Base-by-base conservation (phyloP, 1,284 basidiomycete species). In the Cutaneotrichosporon sp. region DNA sequence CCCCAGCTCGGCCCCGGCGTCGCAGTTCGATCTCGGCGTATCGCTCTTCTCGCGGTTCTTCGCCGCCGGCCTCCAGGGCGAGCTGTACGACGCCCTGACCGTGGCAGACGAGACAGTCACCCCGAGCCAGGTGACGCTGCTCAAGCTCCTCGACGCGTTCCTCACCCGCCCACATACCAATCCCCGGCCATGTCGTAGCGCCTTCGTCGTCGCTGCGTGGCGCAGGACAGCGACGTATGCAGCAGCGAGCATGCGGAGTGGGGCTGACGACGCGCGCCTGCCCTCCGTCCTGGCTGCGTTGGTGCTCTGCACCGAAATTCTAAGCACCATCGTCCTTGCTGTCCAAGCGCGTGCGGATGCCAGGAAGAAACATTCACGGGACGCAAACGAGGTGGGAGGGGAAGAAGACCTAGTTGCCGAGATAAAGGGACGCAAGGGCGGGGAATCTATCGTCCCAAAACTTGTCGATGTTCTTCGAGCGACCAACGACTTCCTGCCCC, bases 91-190 rank as follows among this genome's bases (percentile, higher is more conserved):
- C n/a, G 25, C 35, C 4, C 55, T 60, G 19, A 8, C 38, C 39
- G 56, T 43, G 9, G 10, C 76, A 24, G 82, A 80, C 43, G 88
- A 90, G 71, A 77, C 84, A n/a, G 80, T 90, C 35, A 82, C 86
- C 3, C 87, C 88, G 1, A 83, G 86, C 61, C 90, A 92, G 71
- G 89, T 84, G 1, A 86, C 82, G 11, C 74, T 92, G n/a, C 80
- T 93, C 51, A 92, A 91, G 72, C 77, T 92, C 6, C 75, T 91
- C 16, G 90, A 93, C 68, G 86, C 88, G 3, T 84, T 86, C 65
- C 76, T 90, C 48, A 84, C 63, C 14, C 51, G 53, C 12, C 12
- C 31, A n/a, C 22, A 34, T 11, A 19, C 31, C 24, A 34, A 33
- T 22, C 39, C 41, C 17, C 11, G 14, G n/a, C 45, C 55, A 11